These are phyloP conservation scores for Leishmania tarentolae DNA, from an alignment of 208 protist species.

Conservation along the genomic window DNA sequence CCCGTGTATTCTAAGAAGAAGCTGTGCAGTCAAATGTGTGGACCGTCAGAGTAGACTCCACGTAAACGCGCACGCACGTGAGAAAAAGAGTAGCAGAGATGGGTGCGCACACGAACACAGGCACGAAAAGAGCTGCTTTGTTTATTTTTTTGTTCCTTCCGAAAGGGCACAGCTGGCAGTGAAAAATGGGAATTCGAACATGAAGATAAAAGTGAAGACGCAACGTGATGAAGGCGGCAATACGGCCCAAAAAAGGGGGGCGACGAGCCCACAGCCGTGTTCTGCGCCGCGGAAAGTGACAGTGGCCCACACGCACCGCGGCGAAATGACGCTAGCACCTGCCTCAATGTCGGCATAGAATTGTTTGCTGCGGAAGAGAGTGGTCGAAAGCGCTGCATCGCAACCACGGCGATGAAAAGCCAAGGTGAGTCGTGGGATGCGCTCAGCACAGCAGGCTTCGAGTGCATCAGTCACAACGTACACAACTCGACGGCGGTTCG, in stretches of 20 bases:
- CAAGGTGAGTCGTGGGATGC: background rate
- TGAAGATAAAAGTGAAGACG: background rate
- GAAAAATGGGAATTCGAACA: background rate
- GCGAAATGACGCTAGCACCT: background rate
- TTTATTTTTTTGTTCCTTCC: background rate
- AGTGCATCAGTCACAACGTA: background rate
- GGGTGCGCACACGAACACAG: background rate
- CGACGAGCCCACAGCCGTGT: background rate
- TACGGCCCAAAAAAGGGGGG: background rate
- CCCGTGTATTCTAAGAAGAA: constrained; percentile 4
- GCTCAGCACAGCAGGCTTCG: background rate
- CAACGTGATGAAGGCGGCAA: background rate
- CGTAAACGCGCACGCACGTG: background rate
- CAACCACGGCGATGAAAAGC: background rate
- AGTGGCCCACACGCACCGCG: background rate
- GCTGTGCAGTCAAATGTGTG: background rate
- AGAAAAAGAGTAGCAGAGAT: background rate
- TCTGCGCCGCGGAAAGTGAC: background rate
- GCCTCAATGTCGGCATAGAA: background rate
- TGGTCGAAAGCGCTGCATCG: background rate
- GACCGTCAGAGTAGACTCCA: background rate
- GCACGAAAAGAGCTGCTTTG: background rate
- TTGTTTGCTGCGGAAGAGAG: background rate
- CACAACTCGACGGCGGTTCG: background rate
- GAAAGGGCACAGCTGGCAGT: background rate